Percentiles rank a stretch among this genome's conserved stretches.
Evolutionary conservation across 1,284 basidiomycete genomes (phyloP).

Genomic region (Trichosporon ovoides): DNA sequence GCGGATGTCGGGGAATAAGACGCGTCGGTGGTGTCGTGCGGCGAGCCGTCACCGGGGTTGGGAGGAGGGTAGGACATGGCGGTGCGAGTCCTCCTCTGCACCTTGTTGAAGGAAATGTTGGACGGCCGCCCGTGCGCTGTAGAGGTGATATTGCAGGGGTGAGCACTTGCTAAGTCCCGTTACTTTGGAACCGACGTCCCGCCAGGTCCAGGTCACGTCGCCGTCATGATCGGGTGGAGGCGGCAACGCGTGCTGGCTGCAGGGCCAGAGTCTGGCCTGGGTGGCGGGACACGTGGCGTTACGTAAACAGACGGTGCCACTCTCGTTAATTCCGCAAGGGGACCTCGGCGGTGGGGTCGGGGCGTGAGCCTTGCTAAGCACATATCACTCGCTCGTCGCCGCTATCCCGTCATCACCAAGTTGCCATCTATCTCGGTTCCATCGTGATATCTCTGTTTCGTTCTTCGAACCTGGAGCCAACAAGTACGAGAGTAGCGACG

Average conservation of each 20-base stretch:
- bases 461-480: background rate
- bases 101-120: background rate
- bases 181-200: background rate
- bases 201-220: background rate
- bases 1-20: background rate
- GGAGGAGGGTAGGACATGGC: conserved; percentile 33
- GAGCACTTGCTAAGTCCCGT: background rate
- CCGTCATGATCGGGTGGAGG: background rate
- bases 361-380: background rate
- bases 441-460: background rate
- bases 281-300: background rate
- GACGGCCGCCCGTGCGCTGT: conserved; percentile 18
- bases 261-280: background rate
- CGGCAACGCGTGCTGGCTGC: background rate
- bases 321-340: background rate
- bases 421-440: background rate
- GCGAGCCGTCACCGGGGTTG: conserved; percentile 1
- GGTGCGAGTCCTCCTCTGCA: background rate
- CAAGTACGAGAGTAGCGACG: background rate
- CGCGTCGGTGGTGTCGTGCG: background rate
- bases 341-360: background rate
- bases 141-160: background rate
- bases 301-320: background rate
- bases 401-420: background rate
- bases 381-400: background rate